Percentiles rank a stretch among this genome's conserved stretches.
phyloP scores from a whole-genome alignment of 495 filamentous ascomycete genomes.

The Chaetomidium leptoderma region DNA sequence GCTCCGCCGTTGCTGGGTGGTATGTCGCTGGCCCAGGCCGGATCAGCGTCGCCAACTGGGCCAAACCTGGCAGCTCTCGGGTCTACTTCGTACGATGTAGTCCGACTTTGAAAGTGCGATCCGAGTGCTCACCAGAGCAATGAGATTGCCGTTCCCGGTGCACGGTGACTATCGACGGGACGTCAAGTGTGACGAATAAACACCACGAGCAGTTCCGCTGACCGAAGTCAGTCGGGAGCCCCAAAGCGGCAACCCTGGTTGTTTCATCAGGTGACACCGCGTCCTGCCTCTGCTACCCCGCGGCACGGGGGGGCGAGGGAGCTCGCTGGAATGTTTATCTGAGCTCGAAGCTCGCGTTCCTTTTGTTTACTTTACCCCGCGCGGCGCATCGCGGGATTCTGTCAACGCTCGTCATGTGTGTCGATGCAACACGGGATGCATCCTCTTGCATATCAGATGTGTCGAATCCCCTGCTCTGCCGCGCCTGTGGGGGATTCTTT shows the following conservation, averaged over 20 bases:
- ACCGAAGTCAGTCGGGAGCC: slow-evolving; percentile 2
- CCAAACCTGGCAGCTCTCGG: no score
- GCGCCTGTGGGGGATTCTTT: slow-evolving; percentile 2
- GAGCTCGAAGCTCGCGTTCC: neutral
- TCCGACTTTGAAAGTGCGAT: neutral
- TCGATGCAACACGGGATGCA: slow-evolving; percentile 9
- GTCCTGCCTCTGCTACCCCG: slow-evolving; percentile 18
- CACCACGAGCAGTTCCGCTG: neutral
- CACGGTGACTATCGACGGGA: neutral
- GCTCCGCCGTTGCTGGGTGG: neutral
- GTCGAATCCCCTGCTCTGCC: neutral
- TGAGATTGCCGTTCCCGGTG: neutral
- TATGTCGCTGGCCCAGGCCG: no score
- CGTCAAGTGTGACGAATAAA: slow-evolving; percentile 4
- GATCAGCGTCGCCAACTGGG: no score
- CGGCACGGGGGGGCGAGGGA: slow-evolving; percentile 12
- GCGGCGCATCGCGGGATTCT: neutral
- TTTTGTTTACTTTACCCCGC: slow-evolving; percentile 26
- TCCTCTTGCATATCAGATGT: neutral
- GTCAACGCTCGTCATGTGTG: slow-evolving; percentile 1
- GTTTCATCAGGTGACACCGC: slow-evolving; percentile 23
- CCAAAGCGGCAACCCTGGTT: neutral
- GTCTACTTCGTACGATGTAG: no score
- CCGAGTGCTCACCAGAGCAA: neutral
- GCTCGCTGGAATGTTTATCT: slow-evolving; percentile 18